These are phyloP conservation scores for Angophora floribunda DNA, from an alignment of 345 rosid species.

Conservation along the genomic window DNA sequence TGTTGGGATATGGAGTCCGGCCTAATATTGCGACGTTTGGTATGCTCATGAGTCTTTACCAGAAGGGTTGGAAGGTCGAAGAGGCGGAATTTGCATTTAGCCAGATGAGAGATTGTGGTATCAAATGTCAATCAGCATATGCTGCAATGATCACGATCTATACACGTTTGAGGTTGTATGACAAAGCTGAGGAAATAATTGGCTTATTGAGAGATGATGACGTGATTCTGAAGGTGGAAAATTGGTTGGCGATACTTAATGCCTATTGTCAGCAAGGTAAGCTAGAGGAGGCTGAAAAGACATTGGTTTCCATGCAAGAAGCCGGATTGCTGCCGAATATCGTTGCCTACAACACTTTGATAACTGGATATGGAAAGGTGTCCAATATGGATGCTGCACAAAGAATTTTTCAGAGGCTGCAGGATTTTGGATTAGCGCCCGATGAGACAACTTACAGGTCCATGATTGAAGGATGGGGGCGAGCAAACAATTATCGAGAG, in stretches of 20 bases:
- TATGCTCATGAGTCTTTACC: constrained; percentile 80
- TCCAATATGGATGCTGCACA: constrained; percentile 68
- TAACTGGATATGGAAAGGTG: constrained; percentile 77
- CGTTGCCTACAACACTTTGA: constrained; percentile 67
- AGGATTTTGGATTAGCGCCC: constrained; percentile 47
- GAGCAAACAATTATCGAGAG: constrained; percentile 36
- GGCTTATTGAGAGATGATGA: constrained; percentile 44
- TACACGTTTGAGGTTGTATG: constrained; percentile 60
- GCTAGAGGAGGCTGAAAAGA: constrained; percentile 59
- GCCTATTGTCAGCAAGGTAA: constrained; percentile 80
- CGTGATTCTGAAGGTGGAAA: constrained; percentile 46
- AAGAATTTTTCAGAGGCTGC: constrained; percentile 28
- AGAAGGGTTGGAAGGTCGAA: constrained; percentile 60
- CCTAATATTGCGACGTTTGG: constrained; percentile 84
- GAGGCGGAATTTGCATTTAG: constrained; percentile 70
- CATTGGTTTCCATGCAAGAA: constrained; percentile 43
- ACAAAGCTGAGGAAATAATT: constrained; percentile 70
- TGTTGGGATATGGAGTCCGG: constrained; percentile 56
- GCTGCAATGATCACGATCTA: constrained; percentile 83
- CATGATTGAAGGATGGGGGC: constrained; percentile 98
- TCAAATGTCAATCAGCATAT: constrained; percentile 80
- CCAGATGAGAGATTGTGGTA: constrained; percentile 50
- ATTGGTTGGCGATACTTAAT: constrained; percentile 83
- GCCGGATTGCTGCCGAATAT: constrained; percentile 45
- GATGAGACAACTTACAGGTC: constrained; percentile 84